Percentiles rank a stretch among this genome's conserved stretches.
phyloP scores from a whole-genome alignment of 2,329 filamentous ascomycete genomes.

The Ploettnerulaceae sp. region DNA sequence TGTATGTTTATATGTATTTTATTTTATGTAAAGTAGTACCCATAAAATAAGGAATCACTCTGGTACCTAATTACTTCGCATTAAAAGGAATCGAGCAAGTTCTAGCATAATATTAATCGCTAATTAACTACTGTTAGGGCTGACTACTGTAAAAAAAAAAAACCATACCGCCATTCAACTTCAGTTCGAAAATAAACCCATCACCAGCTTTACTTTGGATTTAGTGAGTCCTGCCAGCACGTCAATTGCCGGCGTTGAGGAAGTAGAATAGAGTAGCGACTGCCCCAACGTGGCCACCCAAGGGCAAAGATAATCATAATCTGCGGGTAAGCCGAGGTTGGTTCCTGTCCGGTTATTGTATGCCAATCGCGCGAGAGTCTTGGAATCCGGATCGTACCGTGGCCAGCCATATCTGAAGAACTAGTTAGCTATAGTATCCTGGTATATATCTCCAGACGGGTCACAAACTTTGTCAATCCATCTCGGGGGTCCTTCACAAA shows the following conservation, averaged over 20 bases:
- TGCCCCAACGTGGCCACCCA: conserved; percentile 2
- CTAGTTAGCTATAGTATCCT: background rate
- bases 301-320: conserved; percentile 3
- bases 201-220: background rate
- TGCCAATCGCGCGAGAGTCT: conserved; percentile 18
- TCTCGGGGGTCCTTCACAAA: conserved; percentile 33
- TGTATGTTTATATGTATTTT: too few species aligned
- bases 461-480: conserved; percentile 21
- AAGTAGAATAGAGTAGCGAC: background rate
- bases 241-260: conserved; percentile 1
- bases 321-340: conserved; percentile 12
- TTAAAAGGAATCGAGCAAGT: too few species aligned
- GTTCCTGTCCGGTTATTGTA: conserved; percentile 17
- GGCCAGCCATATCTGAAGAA: conserved; percentile 21
- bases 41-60: too few species aligned
- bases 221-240: background rate
- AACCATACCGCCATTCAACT: too few species aligned
- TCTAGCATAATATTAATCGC: too few species aligned
- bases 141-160: too few species aligned
- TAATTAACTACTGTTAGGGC: too few species aligned
- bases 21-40: too few species aligned
- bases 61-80: too few species aligned
- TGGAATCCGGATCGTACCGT: conserved; percentile 6
- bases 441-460: background rate
- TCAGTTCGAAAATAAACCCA: conserved; percentile 1